These are phyloP conservation scores for Peniophora sp. DNA, from an alignment of 1,284 basidiomycete genomes.

Conservation along the genomic window DNA sequence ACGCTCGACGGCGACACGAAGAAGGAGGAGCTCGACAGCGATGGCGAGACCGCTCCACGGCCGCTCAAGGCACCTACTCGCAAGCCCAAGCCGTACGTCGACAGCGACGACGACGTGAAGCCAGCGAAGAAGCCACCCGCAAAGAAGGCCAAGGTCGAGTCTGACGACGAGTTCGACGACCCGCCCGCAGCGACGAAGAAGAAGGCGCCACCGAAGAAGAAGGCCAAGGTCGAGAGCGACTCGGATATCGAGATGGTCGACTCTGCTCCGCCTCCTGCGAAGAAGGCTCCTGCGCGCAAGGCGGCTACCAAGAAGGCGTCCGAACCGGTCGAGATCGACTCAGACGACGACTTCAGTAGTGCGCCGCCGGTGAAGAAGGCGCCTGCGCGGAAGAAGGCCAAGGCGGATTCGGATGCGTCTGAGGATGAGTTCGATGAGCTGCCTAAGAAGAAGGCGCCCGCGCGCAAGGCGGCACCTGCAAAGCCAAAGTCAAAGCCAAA, in stretches of 20 bases:
- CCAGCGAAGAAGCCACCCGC: constrained; percentile 13
- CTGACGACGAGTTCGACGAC: constrained; percentile 8
- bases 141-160: constrained; percentile 23
- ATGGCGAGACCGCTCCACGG: constrained; percentile 14
- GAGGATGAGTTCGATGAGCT: not conserved
- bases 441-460: not conserved
- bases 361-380: constrained; percentile 1
- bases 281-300: not conserved
- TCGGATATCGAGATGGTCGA: not conserved
- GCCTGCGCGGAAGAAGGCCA: constrained; percentile 15
- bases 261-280: too few relatives aligned
- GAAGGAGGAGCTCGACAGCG: constrained; percentile 9
- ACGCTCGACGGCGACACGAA: constrained; percentile 12
- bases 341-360: constrained; percentile 9
- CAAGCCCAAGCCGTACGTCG: constrained; percentile 17
- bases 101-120: constrained; percentile 21
- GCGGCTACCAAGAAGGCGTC: constrained; percentile 1
- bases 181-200: constrained; percentile 2
- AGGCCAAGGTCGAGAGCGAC: constrained; percentile 14
- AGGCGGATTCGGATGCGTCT: not conserved
- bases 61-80: constrained; percentile 21
- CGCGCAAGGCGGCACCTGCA: not conserved
- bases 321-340: constrained; percentile 14
- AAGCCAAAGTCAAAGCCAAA: constrained; percentile 9
- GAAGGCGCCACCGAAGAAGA: constrained; percentile 5